These are phyloP conservation scores for Leccinum imitatum DNA, from an alignment of 768 basidiomycete genomes.

Conservation along the genomic window DNA sequence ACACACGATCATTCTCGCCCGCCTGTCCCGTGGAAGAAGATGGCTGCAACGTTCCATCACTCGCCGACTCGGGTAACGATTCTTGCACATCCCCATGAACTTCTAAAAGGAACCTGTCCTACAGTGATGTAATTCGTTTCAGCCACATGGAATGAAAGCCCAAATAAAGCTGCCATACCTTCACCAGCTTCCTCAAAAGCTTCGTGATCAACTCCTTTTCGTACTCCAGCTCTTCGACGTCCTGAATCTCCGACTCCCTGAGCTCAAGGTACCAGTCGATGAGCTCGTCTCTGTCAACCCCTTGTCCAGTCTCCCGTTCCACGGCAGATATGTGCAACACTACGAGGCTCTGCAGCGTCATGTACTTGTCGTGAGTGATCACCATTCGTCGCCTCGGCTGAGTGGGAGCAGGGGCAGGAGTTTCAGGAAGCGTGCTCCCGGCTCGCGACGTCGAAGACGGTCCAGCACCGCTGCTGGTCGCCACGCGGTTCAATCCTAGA, in stretches of 20 bases:
- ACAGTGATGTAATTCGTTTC: neutral
- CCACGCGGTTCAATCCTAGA: conserved; percentile 37
- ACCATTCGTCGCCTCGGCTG: conserved; percentile 74
- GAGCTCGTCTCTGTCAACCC: conserved; percentile 86
- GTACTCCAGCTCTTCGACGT: conserved; percentile 84
- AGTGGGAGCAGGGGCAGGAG: conserved; percentile 37
- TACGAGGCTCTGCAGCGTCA: conserved; percentile 84
- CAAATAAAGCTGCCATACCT: conserved; percentile 48
- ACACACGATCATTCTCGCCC: conserved; percentile 64
- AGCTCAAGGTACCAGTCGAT: conserved; percentile 96
- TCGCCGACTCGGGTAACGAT: conserved; percentile 61
- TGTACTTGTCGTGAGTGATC: conserved; percentile 96
- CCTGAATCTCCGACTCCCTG: conserved; percentile 79
- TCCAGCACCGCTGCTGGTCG: conserved; percentile 34
- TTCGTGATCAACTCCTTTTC: conserved; percentile 90
- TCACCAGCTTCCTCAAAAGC: conserved; percentile 85
- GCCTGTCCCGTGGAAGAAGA: conserved; percentile 51
- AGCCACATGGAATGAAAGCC: conserved; percentile 4
- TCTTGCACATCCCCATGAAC: conserved; percentile 82
- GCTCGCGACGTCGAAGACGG: conserved; percentile 35
- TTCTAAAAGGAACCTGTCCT: conserved; percentile 88
- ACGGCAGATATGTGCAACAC: conserved; percentile 77
- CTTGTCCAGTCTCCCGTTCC: conserved; percentile 73
- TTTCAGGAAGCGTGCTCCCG: conserved; percentile 29
- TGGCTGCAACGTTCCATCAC: conserved; percentile 49